These are phyloP conservation scores for Taiwanofungus camphoratus DNA, from an alignment of 1,284 basidiomycete species.

Conservation along the genomic window DNA sequence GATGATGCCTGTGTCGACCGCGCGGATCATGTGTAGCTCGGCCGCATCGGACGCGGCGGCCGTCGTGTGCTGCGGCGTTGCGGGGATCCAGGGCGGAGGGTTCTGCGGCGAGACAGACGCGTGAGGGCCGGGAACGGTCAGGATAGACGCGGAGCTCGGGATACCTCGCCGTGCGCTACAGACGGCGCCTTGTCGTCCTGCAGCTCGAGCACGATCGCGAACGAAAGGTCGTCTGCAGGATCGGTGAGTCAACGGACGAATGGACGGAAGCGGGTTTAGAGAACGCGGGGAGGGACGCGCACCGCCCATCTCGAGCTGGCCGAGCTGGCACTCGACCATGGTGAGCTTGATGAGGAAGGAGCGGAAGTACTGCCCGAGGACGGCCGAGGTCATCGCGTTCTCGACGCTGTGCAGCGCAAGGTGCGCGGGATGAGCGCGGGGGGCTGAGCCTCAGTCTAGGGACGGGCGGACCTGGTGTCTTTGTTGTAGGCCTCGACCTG, in stretches of 20 bases:
- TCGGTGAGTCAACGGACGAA: constrained; percentile 1
- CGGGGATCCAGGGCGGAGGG: constrained; percentile 73
- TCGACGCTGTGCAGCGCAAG: constrained; percentile 47
- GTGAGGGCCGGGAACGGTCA: not conserved
- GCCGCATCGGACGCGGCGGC: constrained; percentile 50
- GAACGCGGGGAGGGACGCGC: constrained; percentile 17
- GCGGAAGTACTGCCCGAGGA: constrained; percentile 75
- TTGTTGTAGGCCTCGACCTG: constrained; percentile 61
- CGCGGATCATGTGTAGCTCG: constrained; percentile 64
- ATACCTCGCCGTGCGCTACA: constrained; percentile 43
- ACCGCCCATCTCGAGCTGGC: constrained; percentile 50
- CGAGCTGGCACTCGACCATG: constrained; percentile 76
- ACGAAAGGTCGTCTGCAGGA: constrained; percentile 69
- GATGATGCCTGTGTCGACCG: constrained; percentile 82
- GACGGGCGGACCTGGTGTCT: constrained; percentile 45
- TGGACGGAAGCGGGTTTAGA: not conserved
- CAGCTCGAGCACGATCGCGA: constrained; percentile 80
- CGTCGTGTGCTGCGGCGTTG: constrained; percentile 60
- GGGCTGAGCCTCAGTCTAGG: not conserved
- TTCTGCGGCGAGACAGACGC: constrained; percentile 31
- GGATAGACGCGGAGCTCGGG: not conserved
- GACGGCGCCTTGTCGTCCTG: constrained; percentile 63
- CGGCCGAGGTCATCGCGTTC: constrained; percentile 55
- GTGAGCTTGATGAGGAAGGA: constrained; percentile 82
- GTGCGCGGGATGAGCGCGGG: not conserved